phyloP scores from a whole-genome alignment of 106 monocot genomes.

The Acanthochlamys bracteata region DNA sequence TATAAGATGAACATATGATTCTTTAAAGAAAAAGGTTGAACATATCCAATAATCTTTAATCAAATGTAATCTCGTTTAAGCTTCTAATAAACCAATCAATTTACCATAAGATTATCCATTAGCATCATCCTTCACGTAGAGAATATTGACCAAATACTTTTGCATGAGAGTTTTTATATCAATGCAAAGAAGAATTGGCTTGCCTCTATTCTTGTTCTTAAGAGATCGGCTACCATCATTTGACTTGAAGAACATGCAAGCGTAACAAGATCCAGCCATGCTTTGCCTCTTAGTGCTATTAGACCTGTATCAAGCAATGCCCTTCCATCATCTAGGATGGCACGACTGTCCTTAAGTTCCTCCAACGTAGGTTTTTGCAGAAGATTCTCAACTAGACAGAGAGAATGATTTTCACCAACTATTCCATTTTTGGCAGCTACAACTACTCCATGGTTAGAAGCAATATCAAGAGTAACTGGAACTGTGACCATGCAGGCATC shows the following conservation, averaged over 20 bases:
- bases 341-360: constrained; percentile 57
- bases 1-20: too few species aligned
- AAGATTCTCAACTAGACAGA: constrained; percentile 75
- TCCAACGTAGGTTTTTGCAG: constrained; percentile 75
- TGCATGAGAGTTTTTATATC: not conserved
- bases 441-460: constrained; percentile 89
- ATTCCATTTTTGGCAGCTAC: constrained; percentile 46
- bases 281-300: constrained; percentile 86
- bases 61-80: too few species aligned
- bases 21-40: too few species aligned
- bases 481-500: constrained; percentile 85
- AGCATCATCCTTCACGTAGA: too few species aligned
- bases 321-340: constrained; percentile 81
- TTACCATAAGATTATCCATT: too few species aligned
- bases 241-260: constrained; percentile 59
- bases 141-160: too few species aligned
- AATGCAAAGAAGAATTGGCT: constrained; percentile 22
- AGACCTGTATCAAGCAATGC: constrained; percentile 91
- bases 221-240: constrained; percentile 45
- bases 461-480: constrained; percentile 82
- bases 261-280: constrained; percentile 72
- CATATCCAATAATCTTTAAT: too few species aligned
- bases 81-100: too few species aligned
- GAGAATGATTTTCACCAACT: constrained; percentile 30
- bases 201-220: constrained; percentile 66